Percentiles rank a stretch among this genome's conserved stretches.
phyloP scores from a whole-genome alignment of 1,139 yeast species.

The Sugiyamaella neomexicana region DNA sequence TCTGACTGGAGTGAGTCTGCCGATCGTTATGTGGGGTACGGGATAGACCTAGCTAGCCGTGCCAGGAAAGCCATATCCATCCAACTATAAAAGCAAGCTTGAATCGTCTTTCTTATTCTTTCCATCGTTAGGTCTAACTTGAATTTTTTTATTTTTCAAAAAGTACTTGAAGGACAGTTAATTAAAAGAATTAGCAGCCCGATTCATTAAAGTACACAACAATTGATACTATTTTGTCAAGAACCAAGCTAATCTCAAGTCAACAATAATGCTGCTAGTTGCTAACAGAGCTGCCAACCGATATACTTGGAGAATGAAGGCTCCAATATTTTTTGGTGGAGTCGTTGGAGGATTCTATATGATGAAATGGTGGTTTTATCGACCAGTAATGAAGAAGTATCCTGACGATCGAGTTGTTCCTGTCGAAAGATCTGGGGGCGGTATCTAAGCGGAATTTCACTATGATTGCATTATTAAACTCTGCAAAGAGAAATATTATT shows the following conservation, averaged over 20 bases:
- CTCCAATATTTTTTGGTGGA: slow-evolving; percentile 28
- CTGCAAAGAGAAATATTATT: background rate
- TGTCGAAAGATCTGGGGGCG: slow-evolving; percentile 36
- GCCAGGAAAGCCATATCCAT: background rate
- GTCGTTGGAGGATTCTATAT: slow-evolving; percentile 28
- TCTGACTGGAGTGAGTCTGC: background rate
- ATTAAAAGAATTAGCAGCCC: too few relatives aligned
- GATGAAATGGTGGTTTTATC: slow-evolving; percentile 30
- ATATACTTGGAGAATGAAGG: slow-evolving; percentile 29
- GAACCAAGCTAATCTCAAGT: too few relatives aligned
- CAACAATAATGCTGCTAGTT: slow-evolving; percentile 8
- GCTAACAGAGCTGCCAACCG: slow-evolving; percentile 15
- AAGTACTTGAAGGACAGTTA: background rate
- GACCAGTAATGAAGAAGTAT: slow-evolving; percentile 31
- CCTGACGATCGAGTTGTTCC: slow-evolving; percentile 31
- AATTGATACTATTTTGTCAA: too few relatives aligned
- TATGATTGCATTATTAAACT: background rate
- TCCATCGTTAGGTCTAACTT: background rate
- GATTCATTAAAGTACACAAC: too few relatives aligned
- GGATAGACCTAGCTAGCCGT: background rate
- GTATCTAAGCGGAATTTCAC: slow-evolving; percentile 20
- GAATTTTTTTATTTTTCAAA: too few relatives aligned
- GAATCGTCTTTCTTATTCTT: background rate
- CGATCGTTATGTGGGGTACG: background rate
- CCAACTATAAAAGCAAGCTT: background rate